Conservation (phyloP, 2,329 filamentous ascomycete genomes). For the Rhytidhysteron rufulum region DNA sequence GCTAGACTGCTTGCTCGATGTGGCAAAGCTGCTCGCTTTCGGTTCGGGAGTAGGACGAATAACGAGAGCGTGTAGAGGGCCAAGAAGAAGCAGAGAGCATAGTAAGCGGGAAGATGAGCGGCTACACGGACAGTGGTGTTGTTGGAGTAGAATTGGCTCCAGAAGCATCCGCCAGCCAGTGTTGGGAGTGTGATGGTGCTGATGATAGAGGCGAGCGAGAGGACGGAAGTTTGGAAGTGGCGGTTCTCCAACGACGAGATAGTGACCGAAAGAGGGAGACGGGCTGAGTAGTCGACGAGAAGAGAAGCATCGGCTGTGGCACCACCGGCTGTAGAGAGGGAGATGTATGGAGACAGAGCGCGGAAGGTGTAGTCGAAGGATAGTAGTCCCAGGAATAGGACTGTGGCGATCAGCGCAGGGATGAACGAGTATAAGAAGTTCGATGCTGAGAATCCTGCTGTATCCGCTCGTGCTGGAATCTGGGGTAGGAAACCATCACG, state of each 20-base stretch:
- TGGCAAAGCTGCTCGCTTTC: slow-evolving; percentile 63
- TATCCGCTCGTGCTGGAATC: slow-evolving; percentile 58
- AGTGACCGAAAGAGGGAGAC: slow-evolving; percentile 59
- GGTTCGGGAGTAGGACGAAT: slow-evolving; percentile 53
- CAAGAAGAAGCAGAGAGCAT: slow-evolving; percentile 68
- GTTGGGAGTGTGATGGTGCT: slow-evolving; percentile 60
- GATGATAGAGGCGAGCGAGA: slow-evolving; percentile 57
- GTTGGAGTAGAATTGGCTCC: slow-evolving; percentile 60
- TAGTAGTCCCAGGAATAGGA: slow-evolving; percentile 65
- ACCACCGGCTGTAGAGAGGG: slow-evolving; percentile 57
- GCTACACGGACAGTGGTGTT: slow-evolving; percentile 49
- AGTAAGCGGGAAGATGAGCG: slow-evolving; percentile 69
- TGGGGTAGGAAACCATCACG: slow-evolving; percentile 67
- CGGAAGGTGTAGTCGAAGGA: slow-evolving; percentile 64
- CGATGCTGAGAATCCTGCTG: slow-evolving; percentile 70
- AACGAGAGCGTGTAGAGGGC: slow-evolving; percentile 66
- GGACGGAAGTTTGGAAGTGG: slow-evolving; percentile 62
- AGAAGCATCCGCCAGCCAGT: slow-evolving; percentile 67
- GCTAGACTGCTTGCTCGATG: slow-evolving; percentile 70
- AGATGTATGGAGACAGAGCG: slow-evolving; percentile 65
- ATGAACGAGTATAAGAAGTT: slow-evolving; percentile 85
- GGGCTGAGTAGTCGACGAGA: slow-evolving; percentile 67
- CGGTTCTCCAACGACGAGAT: slow-evolving; percentile 56
- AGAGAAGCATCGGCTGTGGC: slow-evolving; percentile 61
- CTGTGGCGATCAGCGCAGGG: slow-evolving; percentile 63